Evolutionary conservation across 1,139 yeast species (phyloP).

Genomic region (Saccharomycopsis crataegensis): DNA sequence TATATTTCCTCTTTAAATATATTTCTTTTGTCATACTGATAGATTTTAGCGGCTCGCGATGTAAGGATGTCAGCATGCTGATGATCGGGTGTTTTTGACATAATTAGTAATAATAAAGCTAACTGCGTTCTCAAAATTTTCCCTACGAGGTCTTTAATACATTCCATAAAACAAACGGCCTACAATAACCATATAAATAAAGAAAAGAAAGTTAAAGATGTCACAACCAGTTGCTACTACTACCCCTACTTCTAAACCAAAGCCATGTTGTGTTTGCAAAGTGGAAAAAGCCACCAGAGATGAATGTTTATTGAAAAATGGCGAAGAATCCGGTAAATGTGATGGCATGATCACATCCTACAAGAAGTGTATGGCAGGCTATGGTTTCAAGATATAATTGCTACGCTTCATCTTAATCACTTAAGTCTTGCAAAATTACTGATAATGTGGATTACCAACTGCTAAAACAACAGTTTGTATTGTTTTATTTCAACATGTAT

Average conservation of each 20-base stretch:
- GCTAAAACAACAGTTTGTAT: background rate
- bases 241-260: slow-evolving; percentile 43
- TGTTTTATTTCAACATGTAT: background rate
- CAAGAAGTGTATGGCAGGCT: slow-evolving; percentile 87
- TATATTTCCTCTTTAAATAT: too few species aligned
- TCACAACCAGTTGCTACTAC: background rate
- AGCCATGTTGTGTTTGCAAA: slow-evolving; percentile 95
- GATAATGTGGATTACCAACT: background rate
- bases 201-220: background rate
- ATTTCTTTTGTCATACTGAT: too few species aligned
- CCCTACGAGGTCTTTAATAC: too few species aligned
- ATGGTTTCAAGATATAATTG: slow-evolving; percentile 54
- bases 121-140: too few species aligned
- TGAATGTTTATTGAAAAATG: slow-evolving; percentile 76
- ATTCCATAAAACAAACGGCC: too few species aligned
- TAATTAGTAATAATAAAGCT: too few species aligned
- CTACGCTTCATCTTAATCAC: background rate
- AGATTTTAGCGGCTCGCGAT: too few species aligned
- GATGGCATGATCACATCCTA: slow-evolving; percentile 60
- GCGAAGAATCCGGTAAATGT: slow-evolving; percentile 82
- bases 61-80: too few species aligned
- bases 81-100: too few species aligned
- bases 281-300: slow-evolving; percentile 80
- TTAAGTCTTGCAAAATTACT: too few species aligned
- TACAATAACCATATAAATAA: background rate